These are phyloP conservation scores for Cerioporus squamosus DNA, from an alignment of 1,284 basidiomycete species.

Conservation along the genomic window DNA sequence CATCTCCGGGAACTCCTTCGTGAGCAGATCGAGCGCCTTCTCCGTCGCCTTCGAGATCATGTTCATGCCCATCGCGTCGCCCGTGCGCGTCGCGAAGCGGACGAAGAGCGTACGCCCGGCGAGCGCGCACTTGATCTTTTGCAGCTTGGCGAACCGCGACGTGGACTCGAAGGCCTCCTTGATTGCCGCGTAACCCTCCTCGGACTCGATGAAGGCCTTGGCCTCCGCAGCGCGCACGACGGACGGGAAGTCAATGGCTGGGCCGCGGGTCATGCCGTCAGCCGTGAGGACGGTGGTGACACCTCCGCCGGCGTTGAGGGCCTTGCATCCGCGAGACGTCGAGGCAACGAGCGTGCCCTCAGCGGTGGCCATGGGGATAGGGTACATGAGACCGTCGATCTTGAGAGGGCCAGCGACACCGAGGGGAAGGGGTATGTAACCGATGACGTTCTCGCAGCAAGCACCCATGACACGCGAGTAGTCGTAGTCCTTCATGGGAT, in stretches of 20 bases:
- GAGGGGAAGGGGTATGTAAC: slow-evolving; percentile 95
- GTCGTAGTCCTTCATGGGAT: slow-evolving; percentile 88
- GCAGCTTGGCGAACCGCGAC: slow-evolving; percentile 86
- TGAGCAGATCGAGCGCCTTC: slow-evolving; percentile 87
- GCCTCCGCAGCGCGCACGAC: slow-evolving; percentile 83
- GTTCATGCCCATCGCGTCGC: slow-evolving; percentile 99
- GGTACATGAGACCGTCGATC: slow-evolving; percentile 86
- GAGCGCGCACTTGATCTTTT: slow-evolving; percentile 83
- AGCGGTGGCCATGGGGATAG: slow-evolving; percentile 99
- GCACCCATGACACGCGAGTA: slow-evolving; percentile 95
- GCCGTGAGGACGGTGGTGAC: slow-evolving; percentile 93
- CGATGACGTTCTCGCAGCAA: slow-evolving; percentile 99
- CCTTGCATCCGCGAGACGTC: slow-evolving; percentile 97
- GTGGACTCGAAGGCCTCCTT: slow-evolving; percentile 94
- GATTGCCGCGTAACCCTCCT: slow-evolving; percentile 79
- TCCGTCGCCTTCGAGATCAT: slow-evolving; percentile 98
- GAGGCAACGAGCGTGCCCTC: slow-evolving; percentile 99
- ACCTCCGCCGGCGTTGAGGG: slow-evolving; percentile 94
- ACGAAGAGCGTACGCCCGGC: slow-evolving; percentile 94
- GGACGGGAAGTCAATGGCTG: slow-evolving; percentile 94
- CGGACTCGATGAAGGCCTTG: slow-evolving; percentile 88
- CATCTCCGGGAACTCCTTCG: slow-evolving; percentile 90
- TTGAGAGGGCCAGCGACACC: slow-evolving; percentile 97
- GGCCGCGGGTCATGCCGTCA: slow-evolving; percentile 98
- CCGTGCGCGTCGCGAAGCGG: slow-evolving; percentile 95